These are phyloP conservation scores for Lichtheimia hyalospora DNA, from an alignment of 371 early-diverging fungal genomes.

Conservation along the genomic window DNA sequence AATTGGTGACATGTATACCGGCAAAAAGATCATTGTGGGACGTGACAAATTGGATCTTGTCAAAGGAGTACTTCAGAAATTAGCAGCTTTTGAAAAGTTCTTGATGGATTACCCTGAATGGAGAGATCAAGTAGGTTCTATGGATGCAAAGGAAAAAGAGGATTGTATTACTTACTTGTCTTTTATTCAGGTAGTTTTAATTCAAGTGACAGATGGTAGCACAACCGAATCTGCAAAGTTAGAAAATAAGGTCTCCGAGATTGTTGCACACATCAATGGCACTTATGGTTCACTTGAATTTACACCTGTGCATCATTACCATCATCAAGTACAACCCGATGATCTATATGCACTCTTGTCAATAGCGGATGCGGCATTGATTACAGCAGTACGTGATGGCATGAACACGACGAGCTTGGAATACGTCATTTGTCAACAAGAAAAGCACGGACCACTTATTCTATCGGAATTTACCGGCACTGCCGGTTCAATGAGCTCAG, in stretches of 20 bases:
- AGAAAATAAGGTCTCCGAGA: slow-evolving; percentile 85
- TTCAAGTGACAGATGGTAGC: slow-evolving; percentile 73
- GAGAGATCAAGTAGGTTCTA: slow-evolving; percentile 62
- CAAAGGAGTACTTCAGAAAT: slow-evolving; percentile 97
- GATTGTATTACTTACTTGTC: background rate
- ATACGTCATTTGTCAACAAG: slow-evolving; percentile 96
- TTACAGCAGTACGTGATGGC: slow-evolving; percentile 97
- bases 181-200: slow-evolving; percentile 69
- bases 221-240: slow-evolving; percentile 58
- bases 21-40: slow-evolving; percentile 96
- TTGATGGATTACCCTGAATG: slow-evolving; percentile 88
- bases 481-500: slow-evolving; percentile 87
- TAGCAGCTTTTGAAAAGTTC: slow-evolving; percentile 94
- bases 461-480: slow-evolving; percentile 98
- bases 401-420: slow-evolving; percentile 99
- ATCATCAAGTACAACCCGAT: slow-evolving; percentile 89
- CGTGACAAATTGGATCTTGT: slow-evolving; percentile 98
- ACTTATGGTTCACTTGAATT: slow-evolving; percentile 93
- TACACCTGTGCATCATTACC: slow-evolving; percentile 93
- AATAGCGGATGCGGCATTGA: slow-evolving; percentile 92
- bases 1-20: slow-evolving; percentile 83
- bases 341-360: slow-evolving; percentile 96
- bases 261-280: slow-evolving; percentile 93
- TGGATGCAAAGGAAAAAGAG: too few relatives aligned
- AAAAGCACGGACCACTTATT: slow-evolving; percentile 88